These are phyloP conservation scores for Globisporangium parvum DNA, from an alignment of 352 stramenopile species.

Conservation along the genomic window DNA sequence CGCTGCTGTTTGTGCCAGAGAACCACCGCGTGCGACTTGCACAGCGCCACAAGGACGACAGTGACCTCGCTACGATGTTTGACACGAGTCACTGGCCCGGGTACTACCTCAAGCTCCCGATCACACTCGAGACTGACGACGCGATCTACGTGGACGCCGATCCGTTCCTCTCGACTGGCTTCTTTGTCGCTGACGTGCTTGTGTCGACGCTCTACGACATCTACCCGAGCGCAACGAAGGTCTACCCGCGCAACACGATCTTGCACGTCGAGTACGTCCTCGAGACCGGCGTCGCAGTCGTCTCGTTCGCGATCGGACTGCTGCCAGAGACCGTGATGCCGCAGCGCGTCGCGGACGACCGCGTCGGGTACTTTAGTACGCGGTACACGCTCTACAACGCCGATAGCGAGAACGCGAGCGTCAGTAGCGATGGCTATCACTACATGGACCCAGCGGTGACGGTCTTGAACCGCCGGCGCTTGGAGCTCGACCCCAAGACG, in stretches of 20 bases:
- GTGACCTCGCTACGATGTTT: constrained; percentile 47
- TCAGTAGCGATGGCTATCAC: constrained; percentile 23
- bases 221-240: constrained; percentile 16
- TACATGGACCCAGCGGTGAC: constrained; percentile 52
- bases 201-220: constrained; percentile 31
- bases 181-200: constrained; percentile 60
- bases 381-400: constrained; percentile 45
- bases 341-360: constrained; percentile 60
- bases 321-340: constrained; percentile 54
- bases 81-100: constrained; percentile 63
- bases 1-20: constrained; percentile 49
- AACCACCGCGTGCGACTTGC: constrained; percentile 40
- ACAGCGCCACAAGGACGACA: constrained; percentile 10
- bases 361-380: constrained; percentile 76
- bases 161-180: constrained; percentile 59
- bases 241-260: constrained; percentile 65
- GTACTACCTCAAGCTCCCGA: constrained; percentile 42
- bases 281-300: constrained; percentile 34
- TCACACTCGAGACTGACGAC: constrained; percentile 55
- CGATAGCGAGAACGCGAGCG: neutral
- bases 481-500: constrained; percentile 34
- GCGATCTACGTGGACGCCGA: constrained; percentile 45
- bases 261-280: constrained; percentile 75
- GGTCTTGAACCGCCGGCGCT: constrained; percentile 64
- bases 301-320: constrained; percentile 70